Evolutionary conservation across 371 early-diverging fungal species (phyloP), one percentile per base, ranked within the genome.

Genomic region (Mucor plumbeus): DNA sequence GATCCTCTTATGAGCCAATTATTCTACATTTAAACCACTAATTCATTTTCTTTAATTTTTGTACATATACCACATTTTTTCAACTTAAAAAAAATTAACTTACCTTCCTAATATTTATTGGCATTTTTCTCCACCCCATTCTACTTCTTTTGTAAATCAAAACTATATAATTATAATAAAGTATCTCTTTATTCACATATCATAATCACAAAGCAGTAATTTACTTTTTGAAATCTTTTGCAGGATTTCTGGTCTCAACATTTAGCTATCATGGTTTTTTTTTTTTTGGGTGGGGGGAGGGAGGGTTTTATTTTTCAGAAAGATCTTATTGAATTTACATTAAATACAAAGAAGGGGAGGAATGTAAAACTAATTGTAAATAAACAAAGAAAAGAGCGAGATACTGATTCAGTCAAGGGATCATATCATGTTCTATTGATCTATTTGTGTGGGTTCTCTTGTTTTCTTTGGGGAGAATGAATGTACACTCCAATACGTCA

Each of bases 1-100:
- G 70, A 70, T 61, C 64, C 65, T 35, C 62, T 70, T 11, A 65
- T 70, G 40, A 70, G 61, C 38, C 70, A 70, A 57, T 34, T 70
- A 36, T 70, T 70, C 41, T 61, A 65, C 38, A 65, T 70, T 15
- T 70, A 70, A 70, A 53, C 15, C 15, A 10, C 14, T 58, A 38
- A 38, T 39, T 19, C 10, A 53, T 39, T 31, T n/a, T 44, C 15
- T 36, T 35, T 15, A 33, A 13, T 15, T 56, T 19, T 43, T 64
- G 58, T 57, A 64, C 38, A 64, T 64, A 64, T 64, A 64, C 58
- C 64, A 63, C 26, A 31, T 60, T 33, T 61, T 11, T 31, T 53
- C 26, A 53, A 53, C 21, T 21, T 53, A 26, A 53, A 53, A 53
- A 44, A 53, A 53, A 31, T 53, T 53, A 19, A 17, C 53, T 53